These are phyloP conservation scores for Vachellia pachyceras DNA, from an alignment of 306 rosid species.

Conservation along the genomic window DNA sequence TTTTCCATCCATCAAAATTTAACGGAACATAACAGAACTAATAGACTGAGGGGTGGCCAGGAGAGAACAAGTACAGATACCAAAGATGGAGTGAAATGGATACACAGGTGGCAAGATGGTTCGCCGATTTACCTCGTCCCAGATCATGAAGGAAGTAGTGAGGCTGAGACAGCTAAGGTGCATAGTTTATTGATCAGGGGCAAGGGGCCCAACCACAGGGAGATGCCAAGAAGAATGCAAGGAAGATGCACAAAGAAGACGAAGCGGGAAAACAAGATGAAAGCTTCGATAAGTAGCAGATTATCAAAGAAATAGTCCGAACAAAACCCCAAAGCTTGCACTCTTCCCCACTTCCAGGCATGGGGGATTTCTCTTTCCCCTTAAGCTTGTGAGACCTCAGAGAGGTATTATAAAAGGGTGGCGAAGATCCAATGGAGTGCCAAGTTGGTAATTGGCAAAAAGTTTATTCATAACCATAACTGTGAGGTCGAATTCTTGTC, in stretches of 20 bases:
- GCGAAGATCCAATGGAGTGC: no score
- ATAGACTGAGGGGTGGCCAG: neutral
- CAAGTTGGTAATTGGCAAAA: no score
- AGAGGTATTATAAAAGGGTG: neutral
- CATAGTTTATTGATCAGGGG: neutral
- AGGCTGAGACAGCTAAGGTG: neutral
- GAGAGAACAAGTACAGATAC: constrained; percentile 28
- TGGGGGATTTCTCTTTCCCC: neutral
- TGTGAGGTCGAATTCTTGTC: no score
- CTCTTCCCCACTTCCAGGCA: neutral
- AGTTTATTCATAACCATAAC: no score
- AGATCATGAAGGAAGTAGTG: constrained; percentile 26
- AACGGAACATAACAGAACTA: neutral
- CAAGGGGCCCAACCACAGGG: neutral
- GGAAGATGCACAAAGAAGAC: constrained; percentile 2
- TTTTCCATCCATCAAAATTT: neutral
- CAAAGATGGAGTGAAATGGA: constrained; percentile 10
- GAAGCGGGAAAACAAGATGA: neutral
- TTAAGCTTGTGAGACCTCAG: neutral
- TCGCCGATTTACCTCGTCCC: constrained; percentile 47
- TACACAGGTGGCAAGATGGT: constrained; percentile 18
- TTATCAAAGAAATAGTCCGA: neutral
- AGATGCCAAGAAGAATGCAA: neutral
- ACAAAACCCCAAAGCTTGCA: neutral
- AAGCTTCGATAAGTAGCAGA: neutral